These are phyloP conservation scores for Moniliophthora roreri DNA, from an alignment of 1,284 basidiomycete genomes.

Conservation along the genomic window DNA sequence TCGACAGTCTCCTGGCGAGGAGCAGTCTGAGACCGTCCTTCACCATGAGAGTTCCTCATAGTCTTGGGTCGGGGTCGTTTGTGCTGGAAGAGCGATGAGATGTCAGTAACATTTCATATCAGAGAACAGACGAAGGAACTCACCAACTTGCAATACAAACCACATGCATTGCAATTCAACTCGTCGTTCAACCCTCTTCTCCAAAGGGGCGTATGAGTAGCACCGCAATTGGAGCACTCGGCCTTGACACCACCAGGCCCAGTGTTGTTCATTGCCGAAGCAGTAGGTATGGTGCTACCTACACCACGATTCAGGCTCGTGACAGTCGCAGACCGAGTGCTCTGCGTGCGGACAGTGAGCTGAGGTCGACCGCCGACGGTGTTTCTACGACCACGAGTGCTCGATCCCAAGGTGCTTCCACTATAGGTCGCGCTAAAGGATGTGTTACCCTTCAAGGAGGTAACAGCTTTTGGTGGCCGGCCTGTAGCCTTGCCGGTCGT, in stretches of 20 bases:
- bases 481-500: not conserved
- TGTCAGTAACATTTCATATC: slow-evolving; percentile 9
- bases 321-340: slow-evolving; percentile 13
- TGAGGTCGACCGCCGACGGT: slow-evolving; percentile 47
- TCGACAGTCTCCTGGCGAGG: slow-evolving; percentile 59
- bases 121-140: slow-evolving; percentile 30
- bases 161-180: slow-evolving; percentile 82
- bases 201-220: slow-evolving; percentile 82
- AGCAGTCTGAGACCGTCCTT: slow-evolving; percentile 58
- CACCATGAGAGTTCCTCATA: slow-evolving; percentile 73
- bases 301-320: not conserved
- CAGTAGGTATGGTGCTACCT: slow-evolving; percentile 2
- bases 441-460: not conserved
- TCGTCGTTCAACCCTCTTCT: slow-evolving; percentile 79
- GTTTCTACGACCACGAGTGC: slow-evolving; percentile 43
- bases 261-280: slow-evolving; percentile 5
- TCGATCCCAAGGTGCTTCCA: not conserved
- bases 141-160: slow-evolving; percentile 77
- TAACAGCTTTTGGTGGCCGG: not conserved
- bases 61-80: slow-evolving; percentile 82
- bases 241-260: slow-evolving; percentile 76
- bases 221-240: slow-evolving; percentile 81
- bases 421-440: not conserved
- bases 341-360: slow-evolving; percentile 53
- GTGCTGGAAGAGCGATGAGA: slow-evolving; percentile 49